Evolutionary conservation across 768 basidiomycete genomes (phyloP).

Genomic region (Trametes cubensis): DNA sequence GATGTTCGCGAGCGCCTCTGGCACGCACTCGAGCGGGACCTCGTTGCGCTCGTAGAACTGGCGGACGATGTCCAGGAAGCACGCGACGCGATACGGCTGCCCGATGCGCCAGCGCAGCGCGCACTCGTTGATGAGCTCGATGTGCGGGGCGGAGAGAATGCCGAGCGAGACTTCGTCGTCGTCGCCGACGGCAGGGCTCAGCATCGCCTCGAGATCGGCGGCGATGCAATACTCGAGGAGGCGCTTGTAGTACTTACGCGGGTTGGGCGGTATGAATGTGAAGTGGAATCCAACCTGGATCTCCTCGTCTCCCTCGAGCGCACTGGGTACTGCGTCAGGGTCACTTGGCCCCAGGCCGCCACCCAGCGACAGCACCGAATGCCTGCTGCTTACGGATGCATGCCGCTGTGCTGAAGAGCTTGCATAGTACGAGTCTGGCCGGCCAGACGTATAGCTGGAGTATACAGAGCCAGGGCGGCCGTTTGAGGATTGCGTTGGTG

Average conservation of each 20-base stretch:
- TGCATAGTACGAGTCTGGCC: conserved; percentile 31
- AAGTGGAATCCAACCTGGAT: conserved; percentile 75
- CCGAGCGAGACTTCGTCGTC: conserved; percentile 94
- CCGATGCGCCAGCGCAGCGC: conserved; percentile 89
- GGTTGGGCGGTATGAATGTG: conserved; percentile 89
- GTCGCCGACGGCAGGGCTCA: conserved; percentile 87
- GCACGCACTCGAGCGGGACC: conserved; percentile 93
- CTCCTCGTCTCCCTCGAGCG: conserved; percentile 64
- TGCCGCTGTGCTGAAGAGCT: conserved; percentile 46
- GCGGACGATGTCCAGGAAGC: conserved; percentile 84
- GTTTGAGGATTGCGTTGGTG: conserved; percentile 33
- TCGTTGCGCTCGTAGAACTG: conserved; percentile 87
- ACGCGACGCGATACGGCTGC: conserved; percentile 72
- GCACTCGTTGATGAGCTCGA: conserved; percentile 85
- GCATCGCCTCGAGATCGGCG: conserved; percentile 86
- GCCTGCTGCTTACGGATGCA: conserved; percentile 67
- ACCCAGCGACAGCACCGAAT: conserved; percentile 47
- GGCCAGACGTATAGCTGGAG: conserved; percentile 34
- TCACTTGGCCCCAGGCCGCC: conserved; percentile 34
- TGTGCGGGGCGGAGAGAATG: conserved; percentile 78
- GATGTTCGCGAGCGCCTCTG: conserved; percentile 81
- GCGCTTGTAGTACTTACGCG: conserved; percentile 81
- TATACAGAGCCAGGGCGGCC: conserved; percentile 63
- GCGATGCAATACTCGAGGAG: conserved; percentile 82
- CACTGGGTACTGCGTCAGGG: conserved; percentile 42